Evolutionary conservation across 176 grass and related monocot species (phyloP).

Genomic region (Paspalum notatum): DNA sequence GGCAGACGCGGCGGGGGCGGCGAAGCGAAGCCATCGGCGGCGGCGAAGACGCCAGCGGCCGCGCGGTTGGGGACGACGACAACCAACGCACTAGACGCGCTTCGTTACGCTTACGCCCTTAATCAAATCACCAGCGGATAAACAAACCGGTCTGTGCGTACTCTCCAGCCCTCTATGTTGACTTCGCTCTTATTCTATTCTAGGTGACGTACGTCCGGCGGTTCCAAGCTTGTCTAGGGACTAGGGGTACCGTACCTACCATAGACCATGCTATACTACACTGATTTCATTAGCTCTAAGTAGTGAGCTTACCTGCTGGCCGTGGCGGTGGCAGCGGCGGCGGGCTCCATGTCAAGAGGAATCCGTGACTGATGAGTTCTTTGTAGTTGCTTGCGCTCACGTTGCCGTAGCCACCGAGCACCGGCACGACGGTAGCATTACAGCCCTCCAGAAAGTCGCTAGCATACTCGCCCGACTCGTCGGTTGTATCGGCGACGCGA

Average conservation of each 20-base stretch:
- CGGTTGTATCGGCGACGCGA: background rate
- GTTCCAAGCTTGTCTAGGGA: too few relatives aligned
- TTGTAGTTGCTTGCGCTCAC: background rate
- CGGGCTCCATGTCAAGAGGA: conserved; percentile 32
- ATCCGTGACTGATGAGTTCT: background rate
- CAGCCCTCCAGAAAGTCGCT: background rate
- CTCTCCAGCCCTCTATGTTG: too few relatives aligned
- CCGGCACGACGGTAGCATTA: background rate
- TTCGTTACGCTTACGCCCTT: too few relatives aligned
- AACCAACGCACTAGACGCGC: too few relatives aligned
- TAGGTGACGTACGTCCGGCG: too few relatives aligned
- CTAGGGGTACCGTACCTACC: too few relatives aligned
- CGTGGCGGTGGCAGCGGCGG: background rate
- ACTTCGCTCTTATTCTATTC: too few relatives aligned
- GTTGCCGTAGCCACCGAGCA: accelerated
- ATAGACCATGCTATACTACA: too few relatives aligned
- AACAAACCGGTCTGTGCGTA: too few relatives aligned
- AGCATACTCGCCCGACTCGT: background rate
- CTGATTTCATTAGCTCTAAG: background rate
- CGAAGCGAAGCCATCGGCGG: background rate
- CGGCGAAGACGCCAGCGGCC: background rate
- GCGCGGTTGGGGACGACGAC: background rate
- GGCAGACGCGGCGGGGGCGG: background rate
- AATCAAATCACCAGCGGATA: background rate
- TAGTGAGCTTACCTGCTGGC: background rate